Evolutionary conservation across 768 basidiomycete genomes (phyloP).

Genomic region (Boletus coccyginus): DNA sequence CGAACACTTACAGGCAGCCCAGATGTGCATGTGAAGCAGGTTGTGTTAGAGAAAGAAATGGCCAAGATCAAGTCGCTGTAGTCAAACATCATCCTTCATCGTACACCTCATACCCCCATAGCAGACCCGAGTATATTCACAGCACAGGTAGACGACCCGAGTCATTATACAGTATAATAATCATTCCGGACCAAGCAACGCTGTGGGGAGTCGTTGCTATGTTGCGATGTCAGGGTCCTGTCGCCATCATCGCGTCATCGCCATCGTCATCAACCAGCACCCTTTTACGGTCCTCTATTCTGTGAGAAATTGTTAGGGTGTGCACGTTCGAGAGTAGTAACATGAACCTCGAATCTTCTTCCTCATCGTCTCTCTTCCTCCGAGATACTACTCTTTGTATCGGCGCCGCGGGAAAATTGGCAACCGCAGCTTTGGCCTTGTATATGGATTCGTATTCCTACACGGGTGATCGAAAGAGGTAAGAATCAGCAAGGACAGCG

Average conservation of each 20-base stretch:
- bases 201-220: background rate
- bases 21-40: conserved; percentile 81
- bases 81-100: conserved; percentile 7
- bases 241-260: conserved; percentile 37
- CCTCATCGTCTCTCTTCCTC: conserved; percentile 74
- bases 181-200: conserved; percentile 8
- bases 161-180: conserved; percentile 28
- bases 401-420: conserved; percentile 47
- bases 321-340: background rate
- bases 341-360: conserved; percentile 51
- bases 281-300: conserved; percentile 46
- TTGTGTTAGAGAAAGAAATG: conserved; percentile 80
- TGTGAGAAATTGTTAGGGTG: conserved; percentile 8
- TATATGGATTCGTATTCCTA: conserved; percentile 95
- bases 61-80: conserved; percentile 78
- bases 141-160: conserved; percentile 11
- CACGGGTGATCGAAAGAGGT: background rate
- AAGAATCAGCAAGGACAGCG: background rate
- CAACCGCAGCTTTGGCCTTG: conserved; percentile 69
- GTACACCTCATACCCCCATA: conserved; percentile 11
- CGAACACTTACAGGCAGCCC: conserved; percentile 7
- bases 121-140: conserved; percentile 14
- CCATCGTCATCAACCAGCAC: conserved; percentile 33
- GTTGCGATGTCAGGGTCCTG: conserved; percentile 17
- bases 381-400: conserved; percentile 44